Conservation (phyloP, 163 green algal genomes). For the Picocystis sp. region DNA sequence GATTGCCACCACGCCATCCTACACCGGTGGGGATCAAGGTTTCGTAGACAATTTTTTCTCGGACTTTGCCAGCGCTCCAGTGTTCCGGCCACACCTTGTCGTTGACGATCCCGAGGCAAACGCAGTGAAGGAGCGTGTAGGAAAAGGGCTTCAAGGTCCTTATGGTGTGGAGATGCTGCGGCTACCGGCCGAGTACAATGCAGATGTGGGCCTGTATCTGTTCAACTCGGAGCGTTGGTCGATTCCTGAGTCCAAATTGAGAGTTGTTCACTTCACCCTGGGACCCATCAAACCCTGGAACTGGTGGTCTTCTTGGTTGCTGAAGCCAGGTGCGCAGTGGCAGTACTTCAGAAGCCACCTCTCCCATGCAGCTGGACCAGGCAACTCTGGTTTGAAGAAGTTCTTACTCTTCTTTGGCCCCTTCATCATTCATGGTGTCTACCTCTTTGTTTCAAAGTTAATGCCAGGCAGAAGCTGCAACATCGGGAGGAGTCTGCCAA, state of each 20-base stretch:
- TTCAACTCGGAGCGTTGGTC: conserved; percentile 25
- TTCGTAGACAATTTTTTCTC: conserved; percentile 56
- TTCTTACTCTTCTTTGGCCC: too few relatives aligned
- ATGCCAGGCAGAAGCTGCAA: too few relatives aligned
- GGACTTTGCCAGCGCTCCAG: conserved; percentile 26
- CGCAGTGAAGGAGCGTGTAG: neutral
- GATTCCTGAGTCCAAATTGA: neutral
- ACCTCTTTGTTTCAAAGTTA: too few relatives aligned
- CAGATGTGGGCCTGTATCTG: conserved; percentile 54
- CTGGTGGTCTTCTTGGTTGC: conserved; percentile 49
- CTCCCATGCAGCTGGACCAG: too few relatives aligned
- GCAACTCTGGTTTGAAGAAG: too few relatives aligned
- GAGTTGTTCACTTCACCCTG: conserved; percentile 54
- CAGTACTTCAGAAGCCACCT: too few relatives aligned
- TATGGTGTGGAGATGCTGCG: conserved; percentile 18
- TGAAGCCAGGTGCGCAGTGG: conserved; percentile 7
- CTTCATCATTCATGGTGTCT: too few relatives aligned
- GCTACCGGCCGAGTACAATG: conserved; percentile 48
- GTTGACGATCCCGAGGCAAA: too few relatives aligned
- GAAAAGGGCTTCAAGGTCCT: too few relatives aligned
- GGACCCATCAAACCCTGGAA: conserved; percentile 56
- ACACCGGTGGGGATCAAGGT: conserved; percentile 46
- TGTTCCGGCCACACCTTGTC: conserved; percentile 26
- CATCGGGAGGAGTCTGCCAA: too few relatives aligned
- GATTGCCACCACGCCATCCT: conserved; percentile 30